Conservation (phyloP, 2,329 filamentous ascomycete species). For the Zasmidium cellare region DNA sequence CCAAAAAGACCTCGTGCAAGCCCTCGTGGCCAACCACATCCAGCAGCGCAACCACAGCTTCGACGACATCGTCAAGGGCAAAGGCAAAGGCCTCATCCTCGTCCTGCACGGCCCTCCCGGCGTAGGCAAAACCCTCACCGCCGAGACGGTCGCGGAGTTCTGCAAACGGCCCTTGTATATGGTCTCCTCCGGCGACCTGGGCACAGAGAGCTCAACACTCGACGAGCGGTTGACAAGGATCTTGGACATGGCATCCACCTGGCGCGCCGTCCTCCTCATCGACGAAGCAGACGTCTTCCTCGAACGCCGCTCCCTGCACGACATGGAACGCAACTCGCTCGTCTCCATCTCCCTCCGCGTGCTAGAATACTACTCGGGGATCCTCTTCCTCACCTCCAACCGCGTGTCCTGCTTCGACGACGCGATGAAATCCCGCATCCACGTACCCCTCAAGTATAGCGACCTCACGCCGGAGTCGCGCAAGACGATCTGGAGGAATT, state of each 20-base stretch:
- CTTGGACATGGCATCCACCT: slow-evolving; percentile 78
- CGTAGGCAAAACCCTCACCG: slow-evolving; percentile 44
- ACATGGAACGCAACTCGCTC: slow-evolving; percentile 79
- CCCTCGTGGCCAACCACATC: slow-evolving; percentile 34
- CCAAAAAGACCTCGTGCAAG: slow-evolving; percentile 35
- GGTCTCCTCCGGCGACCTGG: slow-evolving; percentile 30
- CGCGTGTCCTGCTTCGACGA: slow-evolving; percentile 36
- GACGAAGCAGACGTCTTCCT: slow-evolving; percentile 85
- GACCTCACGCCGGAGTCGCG: slow-evolving; percentile 24
- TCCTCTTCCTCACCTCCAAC: slow-evolving; percentile 41
- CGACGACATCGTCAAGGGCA: slow-evolving; percentile 39
- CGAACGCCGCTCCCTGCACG: slow-evolving; percentile 76
- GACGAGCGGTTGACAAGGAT: slow-evolving; percentile 47
- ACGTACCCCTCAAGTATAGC: slow-evolving; percentile 33
- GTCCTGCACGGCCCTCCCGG: slow-evolving; percentile 42
- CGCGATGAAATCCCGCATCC: slow-evolving; percentile 41
- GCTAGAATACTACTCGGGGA: slow-evolving; percentile 41
- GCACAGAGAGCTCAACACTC: slow-evolving; percentile 51
- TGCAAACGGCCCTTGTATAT: slow-evolving; percentile 46
- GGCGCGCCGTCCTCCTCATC: slow-evolving; percentile 82
- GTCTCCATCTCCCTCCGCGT: slow-evolving; percentile 59
- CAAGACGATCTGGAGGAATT: slow-evolving; percentile 29
- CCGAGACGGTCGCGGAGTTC: slow-evolving; percentile 39
- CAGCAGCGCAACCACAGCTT: slow-evolving; percentile 32
- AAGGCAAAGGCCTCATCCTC: slow-evolving; percentile 36